Evolutionary conservation across 139 green algal species (phyloP), one percentile per base, ranked within the genome.

Genomic region (Tetratostichococcus sp.): DNA sequence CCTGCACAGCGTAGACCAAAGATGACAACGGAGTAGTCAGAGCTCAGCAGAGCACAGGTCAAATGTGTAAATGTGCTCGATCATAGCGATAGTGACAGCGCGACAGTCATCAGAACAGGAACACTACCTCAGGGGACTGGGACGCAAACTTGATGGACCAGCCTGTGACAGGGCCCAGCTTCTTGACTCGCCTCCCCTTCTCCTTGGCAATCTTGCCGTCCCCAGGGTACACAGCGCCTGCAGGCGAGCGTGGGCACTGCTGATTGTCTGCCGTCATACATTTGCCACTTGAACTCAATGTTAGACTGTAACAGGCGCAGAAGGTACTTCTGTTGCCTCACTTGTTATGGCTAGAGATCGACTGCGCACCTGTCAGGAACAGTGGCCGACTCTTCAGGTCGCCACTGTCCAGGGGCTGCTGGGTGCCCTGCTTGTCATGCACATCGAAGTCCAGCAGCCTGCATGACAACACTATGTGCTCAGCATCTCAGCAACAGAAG

Each of bases 361-460:
- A n/a, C n/a, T n/a, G n/a, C n/a, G 31, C 34, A 88, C 78, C 81
- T 69, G 71, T 76, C 0, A 85, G 25, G 33, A 72, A 82, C 70
- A 79, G 65, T 1, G 16, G 43, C 30, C 42, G 31, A 39, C 72
- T 67, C 21, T 77, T 30, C 23, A 78, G n/a, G 16, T 75, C 72
- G 30, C 83, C 8, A 23, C 74, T 74, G n/a, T 91, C 83, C 1
- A 93, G 35, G 17, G 81, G 79, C 66, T 88, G 79, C 58, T 77
- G 43, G 26, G 83, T 71, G 30, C 80, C 79, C 22, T 78, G 35
- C 4, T 57, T 43, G 42, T 88, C 82, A 0, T 43, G 35, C 21
- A 90, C 34, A n/a, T 23, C 43, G 59, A 89, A 92, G 74, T 90
- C 75, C 26, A 82, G 43, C 67, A 92, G 70, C 75, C 87, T 88